These are phyloP conservation scores for Neopestalotiopsis clavispora DNA, from an alignment of 2,329 filamentous ascomycete species.

Conservation along the genomic window DNA sequence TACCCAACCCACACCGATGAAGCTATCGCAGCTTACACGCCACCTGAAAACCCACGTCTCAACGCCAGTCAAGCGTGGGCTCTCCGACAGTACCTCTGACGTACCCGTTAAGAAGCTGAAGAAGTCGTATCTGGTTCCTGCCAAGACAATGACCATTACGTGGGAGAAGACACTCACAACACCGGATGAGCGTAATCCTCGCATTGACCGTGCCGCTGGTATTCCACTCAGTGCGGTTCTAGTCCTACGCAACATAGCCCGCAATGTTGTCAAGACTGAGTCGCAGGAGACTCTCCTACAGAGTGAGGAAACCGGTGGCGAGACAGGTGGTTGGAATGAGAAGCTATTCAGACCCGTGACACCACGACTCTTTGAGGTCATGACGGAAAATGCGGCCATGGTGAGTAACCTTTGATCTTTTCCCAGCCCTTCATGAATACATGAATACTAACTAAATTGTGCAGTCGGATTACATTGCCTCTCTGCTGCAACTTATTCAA, in stretches of 20 bases:
- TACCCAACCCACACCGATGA: slow-evolving; percentile 46
- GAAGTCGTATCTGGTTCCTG: slow-evolving; percentile 57
- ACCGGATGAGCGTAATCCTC: slow-evolving; percentile 63
- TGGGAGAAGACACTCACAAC: slow-evolving; percentile 62
- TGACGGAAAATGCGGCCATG: slow-evolving; percentile 70
- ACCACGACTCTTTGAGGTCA: slow-evolving; percentile 69
- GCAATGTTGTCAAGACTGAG: slow-evolving; percentile 66
- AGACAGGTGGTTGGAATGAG: slow-evolving; percentile 68
- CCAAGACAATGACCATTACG: slow-evolving; percentile 58
- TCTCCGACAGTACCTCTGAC: slow-evolving; percentile 30
- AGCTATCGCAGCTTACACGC: slow-evolving; percentile 57
- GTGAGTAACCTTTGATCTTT: slow-evolving; percentile 42
- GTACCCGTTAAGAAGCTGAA: slow-evolving; percentile 36
- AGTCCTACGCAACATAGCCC: slow-evolving; percentile 79
- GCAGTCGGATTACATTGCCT: slow-evolving; percentile 18
- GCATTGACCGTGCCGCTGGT: slow-evolving; percentile 70
- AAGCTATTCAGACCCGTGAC: slow-evolving; percentile 69
- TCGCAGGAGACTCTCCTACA: slow-evolving; percentile 60
- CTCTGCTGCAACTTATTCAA: slow-evolving; percentile 19
- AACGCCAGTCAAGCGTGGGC: slow-evolving; percentile 36
- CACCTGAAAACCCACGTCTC: slow-evolving; percentile 75
- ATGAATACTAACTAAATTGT: not conserved
- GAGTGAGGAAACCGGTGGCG: slow-evolving; percentile 49
- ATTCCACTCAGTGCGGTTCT: slow-evolving; percentile 80
- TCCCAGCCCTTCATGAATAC: not conserved